A percentile compares a stretch with the other conserved stretches of the same genome.
Conservation (phyloP, 116 monocot genomes). For the Posidonia oceanica region DNA sequence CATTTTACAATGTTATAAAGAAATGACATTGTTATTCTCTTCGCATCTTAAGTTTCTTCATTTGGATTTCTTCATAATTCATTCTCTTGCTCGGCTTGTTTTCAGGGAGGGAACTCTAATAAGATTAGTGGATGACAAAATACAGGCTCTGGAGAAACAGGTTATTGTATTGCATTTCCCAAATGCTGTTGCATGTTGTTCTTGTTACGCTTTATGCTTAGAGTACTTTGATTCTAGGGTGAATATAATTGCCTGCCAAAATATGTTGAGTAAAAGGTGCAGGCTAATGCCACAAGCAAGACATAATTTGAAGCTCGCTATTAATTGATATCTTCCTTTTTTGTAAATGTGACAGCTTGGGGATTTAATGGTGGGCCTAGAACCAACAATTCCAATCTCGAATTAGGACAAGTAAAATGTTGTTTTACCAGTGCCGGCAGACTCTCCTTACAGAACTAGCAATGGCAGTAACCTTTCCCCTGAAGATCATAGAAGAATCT, state of each 20-base stretch:
- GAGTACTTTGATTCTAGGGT: not conserved
- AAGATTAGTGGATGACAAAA: constrained; percentile 5
- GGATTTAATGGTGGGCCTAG: not conserved
- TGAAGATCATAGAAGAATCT: too few relatives aligned
- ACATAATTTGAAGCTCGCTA: not conserved
- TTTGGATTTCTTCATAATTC: not conserved
- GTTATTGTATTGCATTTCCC: not conserved
- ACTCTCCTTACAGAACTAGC: too few relatives aligned
- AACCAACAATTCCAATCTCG: not conserved
- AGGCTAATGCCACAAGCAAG: too few relatives aligned
- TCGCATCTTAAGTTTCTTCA: not conserved
- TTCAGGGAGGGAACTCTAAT: constrained; percentile 1
- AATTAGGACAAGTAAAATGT: not conserved
- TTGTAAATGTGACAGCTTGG: not conserved
- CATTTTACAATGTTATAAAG: not conserved
- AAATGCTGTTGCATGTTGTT: not conserved
- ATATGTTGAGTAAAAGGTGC: not conserved
- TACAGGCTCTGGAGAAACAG: not conserved
- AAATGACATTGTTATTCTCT: too few relatives aligned
- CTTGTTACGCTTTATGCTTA: not conserved
- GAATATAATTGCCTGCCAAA: not conserved
- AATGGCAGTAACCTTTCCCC: too few relatives aligned
- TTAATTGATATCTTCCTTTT: not conserved
- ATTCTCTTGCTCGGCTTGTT: not conserved
- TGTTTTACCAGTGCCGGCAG: too few relatives aligned